Evolutionary conservation across 2,329 filamentous ascomycete genomes (phyloP).

Genomic region (Phyllosticta citrichinensis): DNA sequence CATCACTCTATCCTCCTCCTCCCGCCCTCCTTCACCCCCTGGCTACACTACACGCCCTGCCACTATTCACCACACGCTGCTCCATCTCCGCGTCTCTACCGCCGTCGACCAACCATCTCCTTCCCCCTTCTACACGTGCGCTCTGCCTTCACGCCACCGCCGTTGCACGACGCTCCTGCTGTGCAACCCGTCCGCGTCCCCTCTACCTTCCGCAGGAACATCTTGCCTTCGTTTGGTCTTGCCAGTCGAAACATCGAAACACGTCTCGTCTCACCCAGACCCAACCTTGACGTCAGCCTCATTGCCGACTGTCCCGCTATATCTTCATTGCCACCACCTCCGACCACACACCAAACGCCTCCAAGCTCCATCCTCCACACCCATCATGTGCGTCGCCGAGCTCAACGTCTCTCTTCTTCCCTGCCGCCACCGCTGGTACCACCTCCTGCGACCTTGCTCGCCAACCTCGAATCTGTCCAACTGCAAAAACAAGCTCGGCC

Average conservation of each 20-base stretch:
- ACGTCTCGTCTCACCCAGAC: slow-evolving; percentile 1
- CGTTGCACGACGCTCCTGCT: slow-evolving; percentile 1
- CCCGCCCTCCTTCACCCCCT: not conserved
- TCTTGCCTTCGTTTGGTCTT: not conserved
- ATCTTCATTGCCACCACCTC: not conserved
- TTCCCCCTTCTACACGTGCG: not conserved
- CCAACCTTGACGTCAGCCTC: slow-evolving; percentile 10
- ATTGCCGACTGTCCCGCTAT: not conserved
- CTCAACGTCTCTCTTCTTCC: slow-evolving; percentile 38
- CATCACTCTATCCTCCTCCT: not conserved
- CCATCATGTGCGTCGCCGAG: slow-evolving; percentile 40
- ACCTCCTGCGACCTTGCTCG: slow-evolving; percentile 35
- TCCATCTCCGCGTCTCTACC: not conserved
- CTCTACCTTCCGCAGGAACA: slow-evolving; percentile 3
- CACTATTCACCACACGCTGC: not conserved
- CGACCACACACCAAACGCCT: not conserved
- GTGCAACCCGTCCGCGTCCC: slow-evolving; percentile 7
- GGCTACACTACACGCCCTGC: not conserved
- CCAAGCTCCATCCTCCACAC: not conserved
- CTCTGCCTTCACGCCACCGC: not conserved
- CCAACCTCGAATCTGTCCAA: slow-evolving; percentile 36
- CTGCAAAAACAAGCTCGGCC: slow-evolving; percentile 34
- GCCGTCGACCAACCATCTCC: not conserved
- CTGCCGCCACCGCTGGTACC: slow-evolving; percentile 42
- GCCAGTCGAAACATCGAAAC: slow-evolving; percentile 7